Percentiles rank a stretch among this genome's conserved stretches.
Conservation (phyloP, 2,329 filamentous ascomycete species). For the Alternaria gansuensis region DNA sequence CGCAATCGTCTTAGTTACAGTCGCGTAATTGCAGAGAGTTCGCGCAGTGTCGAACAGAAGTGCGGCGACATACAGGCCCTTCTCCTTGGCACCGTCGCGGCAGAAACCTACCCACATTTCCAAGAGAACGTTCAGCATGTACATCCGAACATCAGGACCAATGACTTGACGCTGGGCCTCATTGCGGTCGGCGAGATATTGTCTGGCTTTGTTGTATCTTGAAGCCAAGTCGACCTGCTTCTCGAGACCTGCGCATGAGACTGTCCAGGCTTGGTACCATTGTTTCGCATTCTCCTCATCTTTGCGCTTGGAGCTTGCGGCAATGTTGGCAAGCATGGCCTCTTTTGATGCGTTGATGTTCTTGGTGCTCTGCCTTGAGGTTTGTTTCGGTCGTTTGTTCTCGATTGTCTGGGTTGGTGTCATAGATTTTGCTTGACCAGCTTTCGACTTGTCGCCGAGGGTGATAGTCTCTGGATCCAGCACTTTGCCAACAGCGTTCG, state of each 20-base stretch:
- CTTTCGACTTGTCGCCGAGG: slow-evolving; percentile 41
- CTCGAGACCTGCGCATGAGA: slow-evolving; percentile 58
- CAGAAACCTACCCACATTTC: slow-evolving; percentile 58
- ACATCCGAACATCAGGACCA: slow-evolving; percentile 59
- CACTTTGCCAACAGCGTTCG: slow-evolving; percentile 29
- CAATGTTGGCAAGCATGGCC: slow-evolving; percentile 56
- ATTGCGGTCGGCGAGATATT: slow-evolving; percentile 58
- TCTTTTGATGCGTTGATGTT: slow-evolving; percentile 54
- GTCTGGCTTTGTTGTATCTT: slow-evolving; percentile 61
- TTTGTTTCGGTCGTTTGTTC: slow-evolving; percentile 33
- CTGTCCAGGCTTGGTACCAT: slow-evolving; percentile 58
- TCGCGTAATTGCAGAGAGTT: slow-evolving; percentile 39
- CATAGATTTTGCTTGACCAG: slow-evolving; percentile 20
- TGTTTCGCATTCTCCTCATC: slow-evolving; percentile 54
- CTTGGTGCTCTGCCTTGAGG: slow-evolving; percentile 39
- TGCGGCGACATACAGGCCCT: slow-evolving; percentile 45
- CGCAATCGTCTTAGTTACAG: slow-evolving; percentile 44
- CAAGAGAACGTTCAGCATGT: slow-evolving; percentile 60
- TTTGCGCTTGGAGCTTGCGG: slow-evolving; percentile 54
- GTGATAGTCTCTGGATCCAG: slow-evolving; percentile 31
- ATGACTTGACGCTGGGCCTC: slow-evolving; percentile 53
- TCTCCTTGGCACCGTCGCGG: slow-evolving; percentile 40
- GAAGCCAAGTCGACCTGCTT: slow-evolving; percentile 55
- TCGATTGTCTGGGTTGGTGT: slow-evolving; percentile 24
- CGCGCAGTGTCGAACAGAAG: slow-evolving; percentile 45